These are phyloP conservation scores for Amanita subjunquillea DNA, from an alignment of 768 basidiomycete species.

Conservation along the genomic window DNA sequence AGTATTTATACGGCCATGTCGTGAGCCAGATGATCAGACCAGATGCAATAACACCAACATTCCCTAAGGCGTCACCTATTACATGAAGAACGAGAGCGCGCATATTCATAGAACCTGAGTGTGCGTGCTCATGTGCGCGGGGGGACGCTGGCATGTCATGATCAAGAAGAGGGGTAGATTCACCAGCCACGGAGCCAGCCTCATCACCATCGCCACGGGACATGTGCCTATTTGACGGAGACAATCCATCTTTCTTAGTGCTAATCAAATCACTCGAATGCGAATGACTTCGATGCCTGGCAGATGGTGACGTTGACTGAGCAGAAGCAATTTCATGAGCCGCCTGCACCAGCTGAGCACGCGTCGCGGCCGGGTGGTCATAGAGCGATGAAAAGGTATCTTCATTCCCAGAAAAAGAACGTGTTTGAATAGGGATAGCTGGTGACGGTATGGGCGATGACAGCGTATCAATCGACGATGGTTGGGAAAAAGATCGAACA, in stretches of 20 bases:
- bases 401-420: slow-evolving; percentile 7
- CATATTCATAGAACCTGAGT: slow-evolving; percentile 86
- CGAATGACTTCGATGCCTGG: slow-evolving; percentile 14
- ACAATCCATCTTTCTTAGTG: neutral
- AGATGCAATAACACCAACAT: slow-evolving; percentile 94
- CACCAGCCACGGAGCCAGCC: slow-evolving; percentile 12
- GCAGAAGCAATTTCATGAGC: slow-evolving; percentile 71
- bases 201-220: neutral
- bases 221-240: neutral
- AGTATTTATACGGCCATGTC: slow-evolving; percentile 76
- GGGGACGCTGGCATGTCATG: slow-evolving; percentile 2
- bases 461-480: slow-evolving; percentile 7
- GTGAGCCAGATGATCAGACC: slow-evolving; percentile 93
- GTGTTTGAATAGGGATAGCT: slow-evolving; percentile 2
- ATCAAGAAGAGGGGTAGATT: slow-evolving; percentile 34
- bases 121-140: slow-evolving; percentile 12
- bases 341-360: slow-evolving; percentile 66
- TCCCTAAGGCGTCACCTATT: slow-evolving; percentile 92
- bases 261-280: slow-evolving; percentile 9
- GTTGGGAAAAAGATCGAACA: slow-evolving; percentile 15
- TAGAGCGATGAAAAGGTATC: slow-evolving; percentile 54
- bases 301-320: slow-evolving; percentile 34
- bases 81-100: slow-evolving; percentile 91
- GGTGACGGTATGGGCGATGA: neutral
- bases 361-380: slow-evolving; percentile 64